Base-by-base conservation (phyloP, 2,329 filamentous ascomycete genomes). In the Trichoderma breve region DNA sequence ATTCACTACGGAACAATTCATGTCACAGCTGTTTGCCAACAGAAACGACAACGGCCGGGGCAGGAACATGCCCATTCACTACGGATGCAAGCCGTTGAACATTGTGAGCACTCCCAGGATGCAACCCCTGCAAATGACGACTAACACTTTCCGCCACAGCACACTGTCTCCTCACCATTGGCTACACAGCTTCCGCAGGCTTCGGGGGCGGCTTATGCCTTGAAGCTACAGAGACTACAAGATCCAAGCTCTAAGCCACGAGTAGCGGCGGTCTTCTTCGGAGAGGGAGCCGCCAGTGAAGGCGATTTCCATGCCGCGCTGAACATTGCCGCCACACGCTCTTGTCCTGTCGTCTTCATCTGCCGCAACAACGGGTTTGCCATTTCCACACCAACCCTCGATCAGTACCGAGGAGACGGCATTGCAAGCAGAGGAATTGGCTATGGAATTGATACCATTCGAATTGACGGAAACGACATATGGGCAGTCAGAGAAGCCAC, bases 31-130 rank as follows among this genome's bases (percentile, higher is more conserved):
- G 9, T 98, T 98, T 83, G 90, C 95, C 24, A 98, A 97, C 79
- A 88, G 85, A 70, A 89, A 93, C 74, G 96, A 99, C 77, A 82
- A 86, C 0, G 95, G 95, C 1, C 88, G 87, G 73, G 96, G 95
- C 1, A 90, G 95, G 74, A 98, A 97, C 78, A 99, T 99, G 96
- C 96, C 96, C 0, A 93, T 98, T 15, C 96, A 99, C 82, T 99
- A 98, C 78, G 95, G 95, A 61, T 94, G 92, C 80, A 89, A 87
- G 71, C 90, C 93, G 74, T 85, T 97, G 71, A 94, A 97, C 76
- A 94, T 97, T 78, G 92, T 95, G 80, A 80, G 89, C 84, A 24
- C 1, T 55, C 26, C 5, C 26, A 5, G 21, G 21, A 18, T 26
- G 3, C 15, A 14, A 28, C 11, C 11, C 30, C 24, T 34, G 39